Evolutionary conservation across 2,329 filamentous ascomycete genomes (phyloP), one percentile per base, ranked within the genome.

Genomic region (Calonectria ilicicola): DNA sequence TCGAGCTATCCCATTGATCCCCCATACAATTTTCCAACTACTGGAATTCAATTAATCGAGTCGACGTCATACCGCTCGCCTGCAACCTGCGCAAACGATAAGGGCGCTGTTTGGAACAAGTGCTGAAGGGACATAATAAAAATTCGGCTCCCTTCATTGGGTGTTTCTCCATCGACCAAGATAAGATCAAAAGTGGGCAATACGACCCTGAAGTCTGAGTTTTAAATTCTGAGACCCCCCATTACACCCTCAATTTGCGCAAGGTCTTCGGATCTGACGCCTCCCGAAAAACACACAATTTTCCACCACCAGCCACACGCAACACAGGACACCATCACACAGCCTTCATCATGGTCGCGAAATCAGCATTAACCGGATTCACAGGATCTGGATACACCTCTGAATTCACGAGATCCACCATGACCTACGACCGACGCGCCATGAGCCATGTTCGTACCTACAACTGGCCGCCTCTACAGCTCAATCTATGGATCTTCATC

Each of bases 401-500:
- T n/a, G 63, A 49, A 27, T 62, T 27, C 58, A 85, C 72, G 74
- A 83, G 84, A 49, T 83, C 81, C 73, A 88, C 87, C 40, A 77
- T 84, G 79, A 82, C 85, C 69, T 86, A 87, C 81, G 83, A 85
- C 70, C 85, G 85, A 51, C 85, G 84, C 68, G 77, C 85, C 46
- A 79, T 85, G 72, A 86, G 81, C 63, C 83, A 86, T 75, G 82
- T 91, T 5, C 89, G 90, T 79, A 88, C 88, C 49, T 93, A 93
- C 86, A 91, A 91, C 84, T 93, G 92, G 92, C 92, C 92, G 21
- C 90, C 90, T n/a, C 82, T 91, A 67, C 90, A 92, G 82, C 86
- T 93, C 71, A 93, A 93, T 80, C 83, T 93, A 64, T 93, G 92
- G 91, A 90, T 93, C 80, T 85, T 93, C 63, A 85, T 93, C 76